phyloP scores from a whole-genome alignment of 768 basidiomycete genomes.

The Mycena chlorophos region DNA sequence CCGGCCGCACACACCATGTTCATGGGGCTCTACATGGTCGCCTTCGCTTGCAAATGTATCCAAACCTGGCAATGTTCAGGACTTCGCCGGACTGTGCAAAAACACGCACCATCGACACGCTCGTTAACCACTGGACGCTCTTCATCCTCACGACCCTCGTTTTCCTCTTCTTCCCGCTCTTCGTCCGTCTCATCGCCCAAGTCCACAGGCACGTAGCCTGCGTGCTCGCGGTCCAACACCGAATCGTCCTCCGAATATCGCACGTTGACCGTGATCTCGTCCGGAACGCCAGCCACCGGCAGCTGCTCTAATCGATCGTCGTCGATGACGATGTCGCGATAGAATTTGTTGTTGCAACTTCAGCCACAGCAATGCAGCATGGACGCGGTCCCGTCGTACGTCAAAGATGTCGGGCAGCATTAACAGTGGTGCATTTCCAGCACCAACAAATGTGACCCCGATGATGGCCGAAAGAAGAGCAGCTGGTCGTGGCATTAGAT shows the following conservation, averaged over 20 bases:
- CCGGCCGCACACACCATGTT: background rate
- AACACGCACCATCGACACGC: too few species aligned
- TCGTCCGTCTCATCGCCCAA: background rate
- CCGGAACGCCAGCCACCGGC: background rate
- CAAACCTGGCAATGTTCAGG: too few species aligned
- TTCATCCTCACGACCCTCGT: too few species aligned
- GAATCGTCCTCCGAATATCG: background rate
- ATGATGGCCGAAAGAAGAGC: constrained; percentile 19
- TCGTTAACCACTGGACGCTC: too few species aligned
- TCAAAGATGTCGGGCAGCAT: constrained; percentile 9
- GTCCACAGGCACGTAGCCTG: background rate
- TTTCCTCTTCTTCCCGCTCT: background rate
- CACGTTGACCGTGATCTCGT: background rate
- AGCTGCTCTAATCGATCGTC: background rate
- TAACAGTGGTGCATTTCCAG: background rate
- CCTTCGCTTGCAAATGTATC: background rate
- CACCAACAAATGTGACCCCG: constrained; percentile 23
- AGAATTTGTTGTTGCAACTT: constrained; percentile 29
- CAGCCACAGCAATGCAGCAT: constrained; percentile 31
- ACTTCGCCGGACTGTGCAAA: too few species aligned
- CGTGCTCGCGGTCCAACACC: background rate
- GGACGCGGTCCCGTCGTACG: constrained; percentile 17
- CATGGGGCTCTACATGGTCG: background rate
- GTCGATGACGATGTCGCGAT: constrained; percentile 23
- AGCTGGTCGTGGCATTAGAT: constrained; percentile 49